Base-by-base conservation (phyloP, 1,139 yeast species). In the Scheffersomyces segobiensis region DNA sequence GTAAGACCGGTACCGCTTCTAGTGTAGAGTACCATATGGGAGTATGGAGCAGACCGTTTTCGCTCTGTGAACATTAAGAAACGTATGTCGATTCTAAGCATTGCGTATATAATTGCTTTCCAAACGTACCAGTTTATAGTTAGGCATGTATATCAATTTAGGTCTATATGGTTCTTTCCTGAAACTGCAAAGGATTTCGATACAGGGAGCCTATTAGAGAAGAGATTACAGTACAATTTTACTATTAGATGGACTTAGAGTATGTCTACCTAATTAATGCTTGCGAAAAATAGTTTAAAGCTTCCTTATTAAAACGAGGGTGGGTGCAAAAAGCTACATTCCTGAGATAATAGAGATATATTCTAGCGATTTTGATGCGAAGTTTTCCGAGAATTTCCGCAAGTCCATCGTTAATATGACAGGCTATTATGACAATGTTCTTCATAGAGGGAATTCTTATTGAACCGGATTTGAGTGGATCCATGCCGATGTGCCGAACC, bases 41-140 rank as follows among this genome's bases (percentile, higher is more conserved):
- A 10, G 65, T 68, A 3, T 71, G 62, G 56, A 50, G 24, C 17
- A 62, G 76, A 55, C 19, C 47, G 18, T 75, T 75, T 55, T 65
- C 70, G 4, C 63, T 75, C 22, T 74, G 79, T 59, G 79, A 75
- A 56, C 79, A 75, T 57, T 75, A 49, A 55, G 42, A 32, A 32
- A 32, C 42, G 42, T 5, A 24, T 24, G n/a, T 24, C 26, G 4
- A 4, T 24, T 24, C 26, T 24, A 24, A 6, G 6, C 6, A 24
- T 5, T 5, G 26, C 6, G 6, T 24, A 24, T 24, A 24, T 24
- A n/a, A n/a, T n/a, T n/a, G n/a, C n/a, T 24, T 24, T 24, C 26
- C 6, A 24, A 24, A 24, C 26, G 26, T 5, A 24, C 26, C 26
- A n/a, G 26, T 24, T 24, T 24, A 24, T 24, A 24, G 2, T 24